These are phyloP conservation scores for Wickerhamomyces ciferrii DNA, from an alignment of 805 yeast species.

Conservation along the genomic window DNA sequence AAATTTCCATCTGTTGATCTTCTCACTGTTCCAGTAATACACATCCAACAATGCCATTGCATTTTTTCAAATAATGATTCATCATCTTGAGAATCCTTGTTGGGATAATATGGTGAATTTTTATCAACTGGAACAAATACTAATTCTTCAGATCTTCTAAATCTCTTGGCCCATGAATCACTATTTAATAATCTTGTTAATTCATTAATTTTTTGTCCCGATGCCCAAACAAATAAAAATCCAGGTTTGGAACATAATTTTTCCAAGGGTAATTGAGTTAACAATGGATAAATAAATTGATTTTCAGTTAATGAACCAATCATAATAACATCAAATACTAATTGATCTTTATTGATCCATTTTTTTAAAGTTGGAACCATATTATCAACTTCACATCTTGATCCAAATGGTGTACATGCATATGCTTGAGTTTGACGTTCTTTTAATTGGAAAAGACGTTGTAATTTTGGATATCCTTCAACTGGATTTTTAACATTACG, in stretches of 20 bases:
- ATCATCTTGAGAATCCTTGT: conserved; percentile 38
- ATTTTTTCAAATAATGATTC: conserved; percentile 54
- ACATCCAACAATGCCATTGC: conserved; percentile 98
- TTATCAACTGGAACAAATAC: conserved; percentile 73
- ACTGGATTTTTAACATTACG: conserved; percentile 62
- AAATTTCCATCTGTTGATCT: conserved; percentile 78
- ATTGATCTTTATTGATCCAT: conserved; percentile 55
- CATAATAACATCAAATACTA: conserved; percentile 87
- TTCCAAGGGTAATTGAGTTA: conserved; percentile 65
- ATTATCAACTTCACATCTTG: conserved; percentile 42
- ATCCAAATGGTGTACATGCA: conserved; percentile 64
- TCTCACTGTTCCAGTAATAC: conserved; percentile 90
- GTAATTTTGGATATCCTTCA: conserved; percentile 84
- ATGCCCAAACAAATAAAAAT: conserved; percentile 82
- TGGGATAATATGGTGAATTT: conserved; percentile 62
- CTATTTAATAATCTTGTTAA: conserved; percentile 48
- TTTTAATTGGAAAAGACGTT: conserved; percentile 62
- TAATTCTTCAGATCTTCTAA: conserved; percentile 85
- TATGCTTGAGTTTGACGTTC: conserved; percentile 46
- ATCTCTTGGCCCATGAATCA: conserved; percentile 57
- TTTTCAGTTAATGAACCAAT: conserved; percentile 80
- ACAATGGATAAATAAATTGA: conserved; percentile 57
- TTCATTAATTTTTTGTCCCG: conserved; percentile 65
- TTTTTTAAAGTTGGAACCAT: conserved; percentile 51
- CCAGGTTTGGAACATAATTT: conserved; percentile 81